Percentiles rank a stretch among this genome's conserved stretches.
Conservation (phyloP, 208 protist genomes). For the Crithidia acanthocephali region DNA sequence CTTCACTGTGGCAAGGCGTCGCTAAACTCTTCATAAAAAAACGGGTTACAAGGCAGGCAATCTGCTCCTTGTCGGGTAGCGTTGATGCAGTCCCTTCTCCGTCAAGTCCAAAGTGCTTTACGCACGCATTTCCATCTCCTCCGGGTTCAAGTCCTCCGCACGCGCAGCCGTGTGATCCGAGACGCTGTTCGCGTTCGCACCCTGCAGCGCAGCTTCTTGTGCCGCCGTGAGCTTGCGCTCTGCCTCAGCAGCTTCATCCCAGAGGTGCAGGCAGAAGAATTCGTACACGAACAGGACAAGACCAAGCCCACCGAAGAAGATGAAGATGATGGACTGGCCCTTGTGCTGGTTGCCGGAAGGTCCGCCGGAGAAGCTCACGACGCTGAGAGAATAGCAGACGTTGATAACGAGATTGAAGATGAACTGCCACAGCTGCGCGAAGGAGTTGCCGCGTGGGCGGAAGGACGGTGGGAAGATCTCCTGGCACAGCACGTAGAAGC, state of each 20-base stretch:
- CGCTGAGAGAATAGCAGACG: conserved; percentile 23
- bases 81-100: too few species aligned
- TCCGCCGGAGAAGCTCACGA: conserved; percentile 17
- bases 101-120: too few species aligned
- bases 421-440: conserved; percentile 53
- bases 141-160: too few species aligned
- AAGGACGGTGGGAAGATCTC: conserved; percentile 62
- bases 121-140: too few species aligned
- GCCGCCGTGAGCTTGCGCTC: background rate
- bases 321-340: conserved; percentile 25
- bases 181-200: background rate
- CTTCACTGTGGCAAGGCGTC: too few species aligned
- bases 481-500: conserved; percentile 57
- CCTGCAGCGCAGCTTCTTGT: background rate
- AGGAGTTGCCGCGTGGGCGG: conserved; percentile 48
- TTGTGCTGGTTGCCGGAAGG: conserved; percentile 22
- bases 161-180: too few species aligned
- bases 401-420: conserved; percentile 71
- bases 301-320: conserved; percentile 22
- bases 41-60: too few species aligned
- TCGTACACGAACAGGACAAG: conserved; percentile 24
- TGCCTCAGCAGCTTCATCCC: conserved; percentile 10
- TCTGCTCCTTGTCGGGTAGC: too few species aligned
- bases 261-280: conserved; percentile 27
- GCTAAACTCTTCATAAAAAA: too few species aligned